Evolutionary conservation across 2,329 filamentous ascomycete genomes (phyloP), one percentile per base, ranked within the genome.

Genomic region (Hymenoscyphus infarciens): DNA sequence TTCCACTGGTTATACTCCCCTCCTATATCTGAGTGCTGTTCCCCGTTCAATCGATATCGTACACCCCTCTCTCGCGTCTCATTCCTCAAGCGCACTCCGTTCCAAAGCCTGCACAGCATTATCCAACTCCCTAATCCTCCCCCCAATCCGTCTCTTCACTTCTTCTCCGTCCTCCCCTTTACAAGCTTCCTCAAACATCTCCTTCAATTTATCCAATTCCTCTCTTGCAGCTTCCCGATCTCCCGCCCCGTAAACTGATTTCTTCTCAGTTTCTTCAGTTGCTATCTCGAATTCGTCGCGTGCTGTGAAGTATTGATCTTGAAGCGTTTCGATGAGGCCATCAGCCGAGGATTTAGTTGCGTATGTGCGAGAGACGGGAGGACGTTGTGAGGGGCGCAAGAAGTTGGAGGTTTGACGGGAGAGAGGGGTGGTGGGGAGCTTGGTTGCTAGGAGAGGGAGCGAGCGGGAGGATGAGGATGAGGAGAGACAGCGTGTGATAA

Each of bases 221-320:
- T 80, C 77, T 33, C 78, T 76, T 3, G 79, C 77, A 3, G 78
- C 77, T 39, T 75, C 75, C 3, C 79, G 75, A 66, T 81, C 79
- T 0, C 75, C 78, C 11, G 75, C 74, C 1, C 78, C 79, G 69
- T 80, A 81, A 61, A 79, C 77, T 2, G 78, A 78, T 1, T 75
- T 71, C 33, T 71, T 72, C 49, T 79, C 75, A 1, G 79, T 80
- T 64, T 78, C 79, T 61, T 81, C 79, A 0, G 75, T 75, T 3
- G 79, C 79, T 64, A 81, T 81, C 71, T 81, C 79, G 62, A 81
- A 79, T 68, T 81, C 79, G 66, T 81, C 79, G 63, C 76, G 75
- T 3, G 79, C 78, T 0, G 75, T 76, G 61, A 77, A 75, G 65
- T 79, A 79, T 56, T 77, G 76, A 13, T 68, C 58, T 60, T 63